Percentiles rank a stretch among this genome's conserved stretches.
Evolutionary conservation across 371 early-diverging fungal species (phyloP).

Genomic region (Thermomucor indicae-seudaticae): DNA sequence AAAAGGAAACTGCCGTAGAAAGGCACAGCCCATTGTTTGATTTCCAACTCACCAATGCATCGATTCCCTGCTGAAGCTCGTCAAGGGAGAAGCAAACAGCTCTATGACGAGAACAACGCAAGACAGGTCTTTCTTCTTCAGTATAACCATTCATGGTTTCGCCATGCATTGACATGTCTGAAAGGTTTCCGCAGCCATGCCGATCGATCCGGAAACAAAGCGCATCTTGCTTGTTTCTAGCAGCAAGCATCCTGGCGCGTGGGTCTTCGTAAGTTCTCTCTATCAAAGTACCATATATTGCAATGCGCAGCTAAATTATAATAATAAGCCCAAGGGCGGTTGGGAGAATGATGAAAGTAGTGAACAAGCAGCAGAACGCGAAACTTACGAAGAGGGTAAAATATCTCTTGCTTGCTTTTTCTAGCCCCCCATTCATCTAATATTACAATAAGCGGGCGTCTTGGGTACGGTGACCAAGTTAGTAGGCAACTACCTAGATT

Average conservation of each 20-base stretch:
- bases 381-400: constrained; percentile 65
- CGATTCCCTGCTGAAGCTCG: constrained; percentile 29
- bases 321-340: constrained; percentile 58
- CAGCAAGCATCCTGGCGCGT: constrained; percentile 49
- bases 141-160: too few species aligned
- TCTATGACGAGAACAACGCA: constrained; percentile 29
- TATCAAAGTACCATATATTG: neutral
- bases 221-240: constrained; percentile 54
- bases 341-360: constrained; percentile 65
- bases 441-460: constrained; percentile 44
- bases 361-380: constrained; percentile 54
- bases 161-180: neutral
- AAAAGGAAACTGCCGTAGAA: too few species aligned
- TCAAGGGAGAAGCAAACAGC: constrained; percentile 47
- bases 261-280: constrained; percentile 47
- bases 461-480: constrained; percentile 37
- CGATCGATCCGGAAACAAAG: constrained; percentile 46
- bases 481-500: constrained; percentile 48
- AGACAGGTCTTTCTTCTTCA: too few species aligned
- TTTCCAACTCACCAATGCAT: too few species aligned
- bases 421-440: neutral
- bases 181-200: constrained; percentile 55
- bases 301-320: neutral
- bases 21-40: too few species aligned
- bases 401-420: neutral